These are phyloP conservation scores for Nemania diffusa DNA, from an alignment of 2,329 filamentous ascomycete species.

Conservation along the genomic window DNA sequence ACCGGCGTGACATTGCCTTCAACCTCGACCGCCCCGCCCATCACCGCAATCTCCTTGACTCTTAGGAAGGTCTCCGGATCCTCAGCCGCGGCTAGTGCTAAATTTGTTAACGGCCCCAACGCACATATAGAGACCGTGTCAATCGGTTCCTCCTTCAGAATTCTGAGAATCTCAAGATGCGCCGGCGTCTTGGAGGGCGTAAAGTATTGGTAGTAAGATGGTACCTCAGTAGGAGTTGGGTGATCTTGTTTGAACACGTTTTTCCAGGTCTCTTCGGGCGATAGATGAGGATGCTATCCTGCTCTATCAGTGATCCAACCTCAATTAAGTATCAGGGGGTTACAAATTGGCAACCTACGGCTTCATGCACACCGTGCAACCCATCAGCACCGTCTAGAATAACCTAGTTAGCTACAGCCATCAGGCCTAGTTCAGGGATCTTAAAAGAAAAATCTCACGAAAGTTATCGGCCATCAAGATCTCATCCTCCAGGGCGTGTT, in stretches of 20 bases:
- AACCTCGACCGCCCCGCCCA: slow-evolving; percentile 86
- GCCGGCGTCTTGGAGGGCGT: slow-evolving; percentile 77
- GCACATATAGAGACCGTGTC: slow-evolving; percentile 91
- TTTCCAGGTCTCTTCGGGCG: slow-evolving; percentile 78
- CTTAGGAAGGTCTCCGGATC: slow-evolving; percentile 90
- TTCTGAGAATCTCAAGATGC: slow-evolving; percentile 87
- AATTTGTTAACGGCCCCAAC: slow-evolving; percentile 91
- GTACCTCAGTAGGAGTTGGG: slow-evolving; percentile 49
- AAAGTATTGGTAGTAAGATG: slow-evolving; percentile 71
- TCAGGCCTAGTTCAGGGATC: not conserved
- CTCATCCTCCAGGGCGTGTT: slow-evolving; percentile 86
- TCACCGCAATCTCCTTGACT: slow-evolving; percentile 91
- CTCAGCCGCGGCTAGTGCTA: slow-evolving; percentile 86
- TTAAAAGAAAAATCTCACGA: slow-evolving; percentile 64
- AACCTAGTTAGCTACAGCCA: slow-evolving; percentile 24
- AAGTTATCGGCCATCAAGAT: slow-evolving; percentile 86
- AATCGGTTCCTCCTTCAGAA: slow-evolving; percentile 82
- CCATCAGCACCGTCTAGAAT: slow-evolving; percentile 77
- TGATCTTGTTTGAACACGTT: slow-evolving; percentile 67
- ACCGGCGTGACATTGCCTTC: slow-evolving; percentile 86
- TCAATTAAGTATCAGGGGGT: not conserved
- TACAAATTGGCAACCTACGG: slow-evolving; percentile 50
- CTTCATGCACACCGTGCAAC: slow-evolving; percentile 77
- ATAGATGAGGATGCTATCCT: slow-evolving; percentile 74
- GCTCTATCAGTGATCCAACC: slow-evolving; percentile 17